Conservation (phyloP, 1,284 basidiomycete species). For the Apiotrichum brassicae region DNA sequence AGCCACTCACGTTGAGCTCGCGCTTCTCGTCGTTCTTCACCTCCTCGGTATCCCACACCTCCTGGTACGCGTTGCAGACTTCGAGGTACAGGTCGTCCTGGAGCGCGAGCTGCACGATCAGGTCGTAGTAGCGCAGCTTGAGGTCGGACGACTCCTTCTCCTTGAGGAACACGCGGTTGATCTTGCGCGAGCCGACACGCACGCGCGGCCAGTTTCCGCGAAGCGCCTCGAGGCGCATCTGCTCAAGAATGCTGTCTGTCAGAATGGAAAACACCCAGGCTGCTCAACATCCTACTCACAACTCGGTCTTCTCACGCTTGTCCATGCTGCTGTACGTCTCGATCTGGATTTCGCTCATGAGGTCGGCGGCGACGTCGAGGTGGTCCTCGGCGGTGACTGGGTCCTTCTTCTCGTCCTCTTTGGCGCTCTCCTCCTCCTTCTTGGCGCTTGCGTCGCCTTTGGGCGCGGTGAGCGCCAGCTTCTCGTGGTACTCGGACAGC, state of each 20-base stretch:
- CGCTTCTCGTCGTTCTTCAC: conserved; percentile 75
- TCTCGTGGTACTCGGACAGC: conserved; percentile 77
- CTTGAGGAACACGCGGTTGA: conserved; percentile 89
- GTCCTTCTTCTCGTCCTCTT: conserved; percentile 40
- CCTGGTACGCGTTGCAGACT: conserved; percentile 90
- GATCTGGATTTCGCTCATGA: conserved; percentile 91
- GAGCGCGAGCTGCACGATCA: conserved; percentile 92
- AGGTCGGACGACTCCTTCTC: conserved; percentile 84
- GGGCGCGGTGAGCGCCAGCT: conserved; percentile 49
- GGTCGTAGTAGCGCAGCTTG: conserved; percentile 90
- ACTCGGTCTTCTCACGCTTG: conserved; percentile 94
- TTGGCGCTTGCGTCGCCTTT: conserved; percentile 3
- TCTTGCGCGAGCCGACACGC: conserved; percentile 83
- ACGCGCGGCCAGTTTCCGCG: conserved; percentile 78
- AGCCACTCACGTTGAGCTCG: conserved; percentile 60
- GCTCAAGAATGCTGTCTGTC: conserved; percentile 82
- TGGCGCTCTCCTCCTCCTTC: conserved; percentile 10
- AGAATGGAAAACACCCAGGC: not conserved
- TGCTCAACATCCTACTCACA: conserved; percentile 45
- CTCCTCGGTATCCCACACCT: conserved; percentile 90
- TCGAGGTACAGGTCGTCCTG: conserved; percentile 82
- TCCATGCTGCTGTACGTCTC: conserved; percentile 99
- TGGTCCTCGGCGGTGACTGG: conserved; percentile 52
- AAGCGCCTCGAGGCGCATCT: conserved; percentile 88
- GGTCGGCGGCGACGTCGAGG: conserved; percentile 73